These are phyloP conservation scores for Daldinia eschscholtzii DNA, from an alignment of 2,329 filamentous ascomycete genomes.

Conservation along the genomic window DNA sequence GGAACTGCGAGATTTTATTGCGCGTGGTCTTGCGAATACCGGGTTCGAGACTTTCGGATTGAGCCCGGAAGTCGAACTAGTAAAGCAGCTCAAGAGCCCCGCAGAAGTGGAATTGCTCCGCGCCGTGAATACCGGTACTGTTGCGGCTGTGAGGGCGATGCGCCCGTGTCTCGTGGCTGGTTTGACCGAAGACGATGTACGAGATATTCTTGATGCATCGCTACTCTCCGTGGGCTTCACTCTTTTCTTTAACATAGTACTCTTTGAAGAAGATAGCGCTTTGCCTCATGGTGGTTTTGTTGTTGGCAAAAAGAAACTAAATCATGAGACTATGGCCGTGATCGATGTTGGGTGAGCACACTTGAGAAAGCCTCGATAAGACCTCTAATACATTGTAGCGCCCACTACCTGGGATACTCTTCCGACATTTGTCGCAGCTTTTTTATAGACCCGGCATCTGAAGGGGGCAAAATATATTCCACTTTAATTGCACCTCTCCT, in stretches of 20 bases:
- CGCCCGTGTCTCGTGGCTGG: constrained; percentile 65
- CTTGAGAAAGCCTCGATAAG: neutral
- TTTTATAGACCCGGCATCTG: constrained; percentile 58
- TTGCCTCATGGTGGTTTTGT: constrained; percentile 67
- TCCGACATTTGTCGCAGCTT: constrained; percentile 75
- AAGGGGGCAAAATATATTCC: neutral
- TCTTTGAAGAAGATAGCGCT: constrained; percentile 69
- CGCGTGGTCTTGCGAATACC: constrained; percentile 64
- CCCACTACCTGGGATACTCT: constrained; percentile 72
- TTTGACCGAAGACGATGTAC: constrained; percentile 70
- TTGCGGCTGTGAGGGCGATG: constrained; percentile 71
- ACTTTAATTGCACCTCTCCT: constrained; percentile 12
- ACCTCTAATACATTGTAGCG: constrained; percentile 51
- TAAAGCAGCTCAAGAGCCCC: constrained; percentile 69
- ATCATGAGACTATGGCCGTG: constrained; percentile 68
- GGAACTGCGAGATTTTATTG: constrained; percentile 73
- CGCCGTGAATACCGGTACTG: constrained; percentile 74
- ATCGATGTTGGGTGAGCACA: constrained; percentile 67
- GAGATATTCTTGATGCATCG: constrained; percentile 66
- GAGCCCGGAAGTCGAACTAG: constrained; percentile 66
- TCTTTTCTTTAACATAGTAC: constrained; percentile 73
- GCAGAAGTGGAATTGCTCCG: constrained; percentile 69
- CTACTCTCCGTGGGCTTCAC: constrained; percentile 66
- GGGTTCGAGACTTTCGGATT: constrained; percentile 70
- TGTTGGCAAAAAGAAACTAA: constrained; percentile 64